Evolutionary conservation across 768 basidiomycete genomes (phyloP).

Genomic region (Cyathus striatus): DNA sequence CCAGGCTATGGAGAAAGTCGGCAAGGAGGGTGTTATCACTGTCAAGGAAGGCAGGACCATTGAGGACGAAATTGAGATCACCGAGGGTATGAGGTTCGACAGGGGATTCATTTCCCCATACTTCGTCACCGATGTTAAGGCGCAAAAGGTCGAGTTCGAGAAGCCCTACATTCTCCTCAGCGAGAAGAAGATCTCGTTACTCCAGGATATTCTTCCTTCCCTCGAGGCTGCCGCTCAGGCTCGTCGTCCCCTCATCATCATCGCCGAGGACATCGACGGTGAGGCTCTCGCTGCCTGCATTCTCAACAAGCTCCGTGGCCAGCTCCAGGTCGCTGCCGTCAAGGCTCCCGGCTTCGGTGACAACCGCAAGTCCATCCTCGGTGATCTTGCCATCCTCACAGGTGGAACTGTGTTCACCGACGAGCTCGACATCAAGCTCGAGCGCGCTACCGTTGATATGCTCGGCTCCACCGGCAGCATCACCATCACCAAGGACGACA

Average conservation of each 20-base stretch:
- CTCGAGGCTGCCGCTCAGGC: conserved; percentile 77
- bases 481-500: conserved; percentile 97
- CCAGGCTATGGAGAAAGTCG: conserved; percentile 99
- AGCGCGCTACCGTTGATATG: conserved; percentile 81
- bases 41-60: conserved; percentile 99
- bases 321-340: conserved; percentile 89
- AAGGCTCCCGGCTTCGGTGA: conserved; percentile 99
- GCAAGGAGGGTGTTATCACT: conserved; percentile 99
- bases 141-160: conserved; percentile 94
- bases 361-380: conserved; percentile 97
- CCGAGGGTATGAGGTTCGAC: conserved; percentile 99
- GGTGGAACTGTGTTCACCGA: conserved; percentile 97
- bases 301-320: conserved; percentile 98
- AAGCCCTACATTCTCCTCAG: conserved; percentile 91
- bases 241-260: conserved; percentile 89
- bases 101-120: conserved; percentile 97
- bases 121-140: conserved; percentile 98
- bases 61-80: conserved; percentile 98
- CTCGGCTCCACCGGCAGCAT: conserved; percentile 89
- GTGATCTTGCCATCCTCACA: conserved; percentile 94
- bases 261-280: conserved; percentile 97
- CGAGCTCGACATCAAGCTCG: conserved; percentile 96
- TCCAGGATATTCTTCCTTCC: conserved; percentile 93
- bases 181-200: conserved; percentile 95
- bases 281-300: conserved; percentile 98